These are phyloP conservation scores for Solanum rostratum DNA, from an alignment of 257 asterid species.

Conservation along the genomic window DNA sequence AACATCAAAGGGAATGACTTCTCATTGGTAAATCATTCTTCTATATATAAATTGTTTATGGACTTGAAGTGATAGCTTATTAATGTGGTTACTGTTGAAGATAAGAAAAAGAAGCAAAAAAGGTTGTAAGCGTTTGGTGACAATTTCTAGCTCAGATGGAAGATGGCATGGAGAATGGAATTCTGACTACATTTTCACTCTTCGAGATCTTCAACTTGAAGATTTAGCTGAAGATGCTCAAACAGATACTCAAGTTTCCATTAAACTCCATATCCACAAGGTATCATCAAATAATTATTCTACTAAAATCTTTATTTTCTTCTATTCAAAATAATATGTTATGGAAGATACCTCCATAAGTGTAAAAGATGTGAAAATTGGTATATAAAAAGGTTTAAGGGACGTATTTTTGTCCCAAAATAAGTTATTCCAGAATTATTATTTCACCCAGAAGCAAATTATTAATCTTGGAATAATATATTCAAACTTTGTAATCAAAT, in stretches of 20 bases:
- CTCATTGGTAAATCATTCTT: conserved; percentile 9
- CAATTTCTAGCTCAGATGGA: conserved; percentile 62
- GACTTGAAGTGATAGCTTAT: not conserved
- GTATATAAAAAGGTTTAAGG: too few relatives aligned
- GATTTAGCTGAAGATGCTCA: conserved; percentile 33
- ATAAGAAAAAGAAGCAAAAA: conserved; percentile 25
- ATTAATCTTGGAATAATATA: too few relatives aligned
- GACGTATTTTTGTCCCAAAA: too few relatives aligned
- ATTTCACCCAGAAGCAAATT: too few relatives aligned
- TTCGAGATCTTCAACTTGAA: conserved; percentile 43
- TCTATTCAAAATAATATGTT: too few relatives aligned
- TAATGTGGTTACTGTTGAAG: conserved; percentile 5
- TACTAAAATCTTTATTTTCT: too few relatives aligned
- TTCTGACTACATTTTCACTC: conserved; percentile 36
- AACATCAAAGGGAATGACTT: conserved; percentile 12
- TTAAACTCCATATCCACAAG: conserved; percentile 52
- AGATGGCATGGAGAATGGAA: conserved; percentile 67
- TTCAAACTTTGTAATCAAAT: too few relatives aligned
- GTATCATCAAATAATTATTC: not conserved
- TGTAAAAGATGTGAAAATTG: too few relatives aligned
- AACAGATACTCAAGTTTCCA: conserved; percentile 25
- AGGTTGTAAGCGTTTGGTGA: conserved; percentile 28
- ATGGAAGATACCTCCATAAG: too few relatives aligned
- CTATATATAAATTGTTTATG: not conserved
- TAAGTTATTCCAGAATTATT: too few relatives aligned